These are phyloP conservation scores for Physcomitrium patens DNA, from an alignment of 225 moss, liverwort and hornwort genomes.

Conservation along the genomic window DNA sequence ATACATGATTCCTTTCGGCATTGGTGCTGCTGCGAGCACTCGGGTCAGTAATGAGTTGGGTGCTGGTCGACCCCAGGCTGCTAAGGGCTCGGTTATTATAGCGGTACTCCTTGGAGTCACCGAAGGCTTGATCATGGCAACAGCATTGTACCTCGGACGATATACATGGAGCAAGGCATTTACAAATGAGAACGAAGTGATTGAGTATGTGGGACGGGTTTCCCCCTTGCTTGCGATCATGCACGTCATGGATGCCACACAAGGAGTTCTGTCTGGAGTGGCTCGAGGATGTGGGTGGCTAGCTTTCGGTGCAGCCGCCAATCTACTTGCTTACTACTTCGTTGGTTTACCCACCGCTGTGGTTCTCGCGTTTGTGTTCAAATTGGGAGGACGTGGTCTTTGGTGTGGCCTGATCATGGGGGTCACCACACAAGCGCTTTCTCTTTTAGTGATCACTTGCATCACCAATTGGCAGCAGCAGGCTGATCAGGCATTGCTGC, in stretches of 20 bases:
- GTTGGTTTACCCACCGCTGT: slow-evolving; percentile 47
- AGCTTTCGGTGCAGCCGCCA: slow-evolving; percentile 40
- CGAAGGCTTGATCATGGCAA: slow-evolving; percentile 30
- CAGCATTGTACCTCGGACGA: slow-evolving; percentile 22
- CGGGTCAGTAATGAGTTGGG: slow-evolving; percentile 61
- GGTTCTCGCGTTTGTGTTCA: slow-evolving; percentile 40
- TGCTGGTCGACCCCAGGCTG: slow-evolving; percentile 44
- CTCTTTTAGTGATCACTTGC: slow-evolving; percentile 39
- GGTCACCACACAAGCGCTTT: slow-evolving; percentile 36
- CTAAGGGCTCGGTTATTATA: slow-evolving; percentile 35
- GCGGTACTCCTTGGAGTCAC: slow-evolving; percentile 31
- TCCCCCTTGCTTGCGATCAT: slow-evolving; percentile 38
- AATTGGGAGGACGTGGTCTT: slow-evolving; percentile 45
- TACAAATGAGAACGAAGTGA: slow-evolving; percentile 44
- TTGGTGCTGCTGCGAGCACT: slow-evolving; percentile 43
- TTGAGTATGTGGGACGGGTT: slow-evolving; percentile 32
- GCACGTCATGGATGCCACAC: slow-evolving; percentile 33
- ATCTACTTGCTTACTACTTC: slow-evolving; percentile 45
- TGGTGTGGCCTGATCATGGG: slow-evolving; percentile 48
- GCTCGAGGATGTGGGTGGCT: slow-evolving; percentile 24
- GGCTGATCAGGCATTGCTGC: slow-evolving; percentile 43
- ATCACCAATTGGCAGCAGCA: slow-evolving; percentile 68
- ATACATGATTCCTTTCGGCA: slow-evolving; percentile 48
- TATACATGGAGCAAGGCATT: slow-evolving; percentile 39
- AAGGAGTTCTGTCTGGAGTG: slow-evolving; percentile 48